Evolutionary conservation across 2,329 filamentous ascomycete species (phyloP).

Genomic region (Teratosphaeria zuluensis): DNA sequence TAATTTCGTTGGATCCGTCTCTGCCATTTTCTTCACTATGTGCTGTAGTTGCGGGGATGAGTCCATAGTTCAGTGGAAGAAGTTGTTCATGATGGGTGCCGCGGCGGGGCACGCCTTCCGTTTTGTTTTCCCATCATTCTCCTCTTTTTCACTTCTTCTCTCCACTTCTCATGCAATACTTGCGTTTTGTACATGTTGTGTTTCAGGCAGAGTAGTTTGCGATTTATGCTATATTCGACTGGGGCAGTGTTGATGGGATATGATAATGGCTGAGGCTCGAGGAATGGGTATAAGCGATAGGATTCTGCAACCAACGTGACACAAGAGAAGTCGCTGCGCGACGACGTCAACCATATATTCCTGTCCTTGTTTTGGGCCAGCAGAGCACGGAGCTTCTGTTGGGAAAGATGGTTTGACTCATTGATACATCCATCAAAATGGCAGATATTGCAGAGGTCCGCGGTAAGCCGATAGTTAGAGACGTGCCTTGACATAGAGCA

Average conservation of each 20-base stretch:
- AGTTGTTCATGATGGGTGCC: not conserved
- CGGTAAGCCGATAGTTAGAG: not conserved
- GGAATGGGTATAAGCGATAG: no score
- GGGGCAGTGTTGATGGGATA: no score
- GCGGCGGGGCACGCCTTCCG: not conserved
- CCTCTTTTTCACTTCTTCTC: not conserved
- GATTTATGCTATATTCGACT: no score
- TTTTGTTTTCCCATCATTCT: not conserved
- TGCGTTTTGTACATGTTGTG: not conserved
- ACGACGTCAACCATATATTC: no score
- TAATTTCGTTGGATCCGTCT: constrained; percentile 19
- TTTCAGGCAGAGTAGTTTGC: not conserved
- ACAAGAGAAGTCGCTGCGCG: no score
- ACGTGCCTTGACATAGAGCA: not conserved
- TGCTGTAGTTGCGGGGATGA: constrained; percentile 20
- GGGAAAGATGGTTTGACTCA: not conserved
- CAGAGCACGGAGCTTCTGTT: not conserved
- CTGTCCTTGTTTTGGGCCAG: not conserved
- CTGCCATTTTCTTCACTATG: constrained; percentile 21
- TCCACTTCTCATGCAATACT: not conserved
- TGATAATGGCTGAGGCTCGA: no score
- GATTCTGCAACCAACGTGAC: no score
- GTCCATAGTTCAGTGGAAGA: constrained; percentile 14
- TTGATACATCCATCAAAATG: not conserved
- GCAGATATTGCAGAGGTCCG: not conserved